phyloP scores from a whole-genome alignment of 176 grass and related monocot species.

The Thinopyrum elongatum region DNA sequence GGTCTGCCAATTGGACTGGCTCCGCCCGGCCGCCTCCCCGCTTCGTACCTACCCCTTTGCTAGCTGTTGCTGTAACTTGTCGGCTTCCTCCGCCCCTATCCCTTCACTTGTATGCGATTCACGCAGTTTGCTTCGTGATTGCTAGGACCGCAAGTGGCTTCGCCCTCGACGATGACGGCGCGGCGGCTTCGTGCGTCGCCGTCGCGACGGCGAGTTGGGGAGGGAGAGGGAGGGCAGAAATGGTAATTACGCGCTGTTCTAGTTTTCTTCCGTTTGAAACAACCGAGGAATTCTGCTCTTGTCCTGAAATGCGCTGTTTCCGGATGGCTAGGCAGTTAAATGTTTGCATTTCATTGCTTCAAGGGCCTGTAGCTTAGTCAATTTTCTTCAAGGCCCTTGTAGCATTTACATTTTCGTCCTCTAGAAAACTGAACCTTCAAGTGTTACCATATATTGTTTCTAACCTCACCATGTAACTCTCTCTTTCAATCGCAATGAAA shows the following conservation, averaged over 20 bases:
- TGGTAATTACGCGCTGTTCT: constrained; percentile 38
- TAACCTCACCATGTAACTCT: neutral
- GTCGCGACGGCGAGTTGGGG: constrained; percentile 16
- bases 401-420: neutral
- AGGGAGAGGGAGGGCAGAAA: constrained; percentile 40
- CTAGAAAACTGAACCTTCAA: neutral
- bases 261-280: constrained; percentile 38
- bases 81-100: neutral
- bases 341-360: constrained; percentile 8
- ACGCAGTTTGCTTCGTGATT: neutral
- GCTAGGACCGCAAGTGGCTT: constrained; percentile 16
- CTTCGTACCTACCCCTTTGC: constrained; percentile 27
- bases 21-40: constrained; percentile 26
- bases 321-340: constrained; percentile 36
- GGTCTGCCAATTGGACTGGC: constrained; percentile 23
- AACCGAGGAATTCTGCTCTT: constrained; percentile 54
- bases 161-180: constrained; percentile 20
- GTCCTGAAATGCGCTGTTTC: constrained; percentile 41
- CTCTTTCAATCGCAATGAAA: too few species aligned
- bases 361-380: neutral
- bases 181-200: constrained; percentile 17
- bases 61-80: constrained; percentile 31
- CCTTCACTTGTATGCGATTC: constrained; percentile 10
- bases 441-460: neutral
- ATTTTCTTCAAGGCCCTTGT: neutral